Percentiles rank a stretch among this genome's conserved stretches.
Conservation (phyloP, 306 rosid species). For the Vigna trinervia region DNA sequence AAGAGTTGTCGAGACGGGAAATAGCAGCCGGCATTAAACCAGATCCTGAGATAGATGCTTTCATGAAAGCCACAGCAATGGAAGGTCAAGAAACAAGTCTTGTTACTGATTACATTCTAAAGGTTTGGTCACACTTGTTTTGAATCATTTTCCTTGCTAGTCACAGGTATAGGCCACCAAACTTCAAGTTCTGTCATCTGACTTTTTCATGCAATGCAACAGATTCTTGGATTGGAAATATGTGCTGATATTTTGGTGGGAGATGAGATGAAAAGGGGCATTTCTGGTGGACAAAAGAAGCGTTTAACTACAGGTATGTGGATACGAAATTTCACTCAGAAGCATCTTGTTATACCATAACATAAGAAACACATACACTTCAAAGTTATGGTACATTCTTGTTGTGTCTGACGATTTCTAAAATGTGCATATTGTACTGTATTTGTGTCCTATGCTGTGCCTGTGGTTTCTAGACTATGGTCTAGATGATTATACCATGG, state of each 20-base stretch:
- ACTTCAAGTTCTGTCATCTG: slow-evolving; percentile 12
- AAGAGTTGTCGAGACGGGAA: slow-evolving; percentile 68
- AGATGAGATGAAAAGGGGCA: slow-evolving; percentile 85
- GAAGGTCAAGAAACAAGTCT: slow-evolving; percentile 66
- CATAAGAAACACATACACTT: neutral
- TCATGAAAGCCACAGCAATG: slow-evolving; percentile 78
- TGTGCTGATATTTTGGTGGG: slow-evolving; percentile 88
- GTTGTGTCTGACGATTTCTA: no score
- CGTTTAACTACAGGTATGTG: slow-evolving; percentile 83
- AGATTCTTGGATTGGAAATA: slow-evolving; percentile 83
- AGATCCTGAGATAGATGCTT: slow-evolving; percentile 73
- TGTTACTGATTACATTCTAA: slow-evolving; percentile 70
- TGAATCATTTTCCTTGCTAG: neutral
- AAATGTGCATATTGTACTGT: neutral
- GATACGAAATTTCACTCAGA: neutral
- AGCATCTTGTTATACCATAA: no score
- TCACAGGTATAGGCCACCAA: neutral
- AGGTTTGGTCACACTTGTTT: slow-evolving; percentile 56
- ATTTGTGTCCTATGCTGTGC: neutral
- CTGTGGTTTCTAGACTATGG: neutral
- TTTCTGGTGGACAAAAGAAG: slow-evolving; percentile 91
- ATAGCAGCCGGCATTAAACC: slow-evolving; percentile 62
- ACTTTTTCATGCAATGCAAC: slow-evolving; percentile 20
- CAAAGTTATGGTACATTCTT: neutral
- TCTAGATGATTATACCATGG: neutral